Conservation (phyloP, 495 filamentous ascomycete species). For the Parathielavia appendiculata region DNA sequence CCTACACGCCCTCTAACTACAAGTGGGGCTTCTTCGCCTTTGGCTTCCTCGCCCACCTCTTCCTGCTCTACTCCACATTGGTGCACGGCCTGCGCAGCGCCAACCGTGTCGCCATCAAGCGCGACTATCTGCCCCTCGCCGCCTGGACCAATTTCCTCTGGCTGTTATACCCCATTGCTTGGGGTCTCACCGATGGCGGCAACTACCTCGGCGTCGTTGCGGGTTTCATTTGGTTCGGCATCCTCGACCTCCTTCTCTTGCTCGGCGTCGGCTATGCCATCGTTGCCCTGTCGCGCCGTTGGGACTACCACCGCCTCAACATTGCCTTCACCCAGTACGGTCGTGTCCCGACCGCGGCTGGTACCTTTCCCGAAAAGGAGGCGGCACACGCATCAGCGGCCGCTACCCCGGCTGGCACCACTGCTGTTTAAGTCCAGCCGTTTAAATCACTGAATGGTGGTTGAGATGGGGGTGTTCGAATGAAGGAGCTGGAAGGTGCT, state of each 20-base stretch:
- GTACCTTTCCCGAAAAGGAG: conserved; percentile 44
- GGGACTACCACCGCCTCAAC: conserved; percentile 47
- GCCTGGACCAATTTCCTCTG: conserved; percentile 44
- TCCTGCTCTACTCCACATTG: conserved; percentile 36
- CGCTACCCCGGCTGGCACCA: neutral
- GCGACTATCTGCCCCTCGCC: conserved; percentile 40
- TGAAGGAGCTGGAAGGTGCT: neutral
- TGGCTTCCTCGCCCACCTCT: conserved; percentile 34
- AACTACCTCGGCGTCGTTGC: conserved; percentile 41
- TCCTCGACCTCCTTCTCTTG: conserved; percentile 42
- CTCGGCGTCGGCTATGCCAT: conserved; percentile 33
- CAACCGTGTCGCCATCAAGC: conserved; percentile 32
- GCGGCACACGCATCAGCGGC: conserved; percentile 11
- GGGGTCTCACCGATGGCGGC: conserved; percentile 44
- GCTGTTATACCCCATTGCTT: conserved; percentile 48
- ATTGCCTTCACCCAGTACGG: conserved; percentile 52
- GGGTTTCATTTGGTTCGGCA: conserved; percentile 43
- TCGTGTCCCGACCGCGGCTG: conserved; percentile 37
- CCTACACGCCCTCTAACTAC: conserved; percentile 44
- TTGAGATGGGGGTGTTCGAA: neutral
- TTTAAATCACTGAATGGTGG: neutral
- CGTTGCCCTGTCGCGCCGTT: conserved; percentile 37
- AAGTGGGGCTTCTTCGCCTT: conserved; percentile 51
- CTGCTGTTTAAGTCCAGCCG: conserved; percentile 7
- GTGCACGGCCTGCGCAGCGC: conserved; percentile 27